Conservation (phyloP, 2,329 filamentous ascomycete genomes). For the Apiospora phragmitis region DNA sequence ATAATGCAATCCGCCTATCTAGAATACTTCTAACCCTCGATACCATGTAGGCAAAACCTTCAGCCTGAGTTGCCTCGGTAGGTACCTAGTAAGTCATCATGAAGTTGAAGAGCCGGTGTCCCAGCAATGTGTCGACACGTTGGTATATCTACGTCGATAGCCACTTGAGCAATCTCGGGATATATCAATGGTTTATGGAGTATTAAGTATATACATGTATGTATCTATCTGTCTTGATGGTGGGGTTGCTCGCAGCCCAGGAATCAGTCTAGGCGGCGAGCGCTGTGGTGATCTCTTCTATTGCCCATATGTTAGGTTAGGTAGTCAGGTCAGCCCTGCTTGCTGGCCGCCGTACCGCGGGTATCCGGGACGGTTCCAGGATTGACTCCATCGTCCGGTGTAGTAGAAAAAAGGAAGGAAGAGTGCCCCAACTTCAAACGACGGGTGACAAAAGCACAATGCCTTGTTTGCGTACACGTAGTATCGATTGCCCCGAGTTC, state of each 20-base stretch:
- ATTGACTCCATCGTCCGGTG: neutral
- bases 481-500: neutral
- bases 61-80: neutral
- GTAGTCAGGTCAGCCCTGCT: slow-evolving; percentile 5
- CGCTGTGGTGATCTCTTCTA: neutral
- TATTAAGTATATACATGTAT: neutral
- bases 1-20: neutral
- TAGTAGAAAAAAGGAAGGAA: neutral
- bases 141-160: neutral
- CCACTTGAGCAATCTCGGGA: neutral
- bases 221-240: neutral
- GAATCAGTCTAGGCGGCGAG: neutral
- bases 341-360: neutral
- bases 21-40: neutral
- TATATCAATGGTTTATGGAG: neutral
- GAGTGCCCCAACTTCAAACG: neutral
- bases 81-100: neutral
- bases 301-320: neutral
- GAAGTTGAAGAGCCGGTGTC: neutral
- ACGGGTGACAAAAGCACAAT: neutral
- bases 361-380: neutral
- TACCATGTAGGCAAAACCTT: neutral
- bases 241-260: neutral
- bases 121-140: neutral
- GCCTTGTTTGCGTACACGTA: neutral